Conservation (phyloP, 495 filamentous ascomycete genomes). For the Cercophora scortea region DNA sequence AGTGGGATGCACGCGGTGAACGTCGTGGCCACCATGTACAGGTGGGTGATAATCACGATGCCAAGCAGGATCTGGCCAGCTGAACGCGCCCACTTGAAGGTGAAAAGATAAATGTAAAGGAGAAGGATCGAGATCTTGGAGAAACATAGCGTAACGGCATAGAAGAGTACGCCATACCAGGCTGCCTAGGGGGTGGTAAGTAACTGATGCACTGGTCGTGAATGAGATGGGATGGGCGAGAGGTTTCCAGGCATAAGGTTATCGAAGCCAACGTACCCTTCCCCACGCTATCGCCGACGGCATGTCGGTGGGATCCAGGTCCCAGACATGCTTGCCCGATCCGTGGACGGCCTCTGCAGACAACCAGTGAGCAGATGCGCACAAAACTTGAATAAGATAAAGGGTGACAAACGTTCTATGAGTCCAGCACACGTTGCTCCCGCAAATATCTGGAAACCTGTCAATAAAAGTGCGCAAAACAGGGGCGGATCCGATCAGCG, state of each 20-base stretch:
- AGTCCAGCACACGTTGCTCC: slow-evolving; percentile 13
- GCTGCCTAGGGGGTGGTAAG: slow-evolving; percentile 9
- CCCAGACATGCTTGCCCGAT: slow-evolving; percentile 21
- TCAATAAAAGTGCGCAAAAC: background rate
- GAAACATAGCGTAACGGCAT: slow-evolving; percentile 20
- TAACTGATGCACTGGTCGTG: background rate
- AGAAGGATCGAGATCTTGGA: slow-evolving; percentile 20
- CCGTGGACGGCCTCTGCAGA: slow-evolving; percentile 17
- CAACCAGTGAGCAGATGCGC: background rate
- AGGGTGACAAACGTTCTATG: slow-evolving; percentile 17
- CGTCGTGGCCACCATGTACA: slow-evolving; percentile 18
- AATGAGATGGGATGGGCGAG: background rate
- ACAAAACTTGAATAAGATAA: background rate
- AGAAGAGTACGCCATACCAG: slow-evolving; percentile 24
- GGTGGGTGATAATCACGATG: slow-evolving; percentile 13
- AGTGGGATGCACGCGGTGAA: slow-evolving; percentile 24
- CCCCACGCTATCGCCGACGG: slow-evolving; percentile 13
- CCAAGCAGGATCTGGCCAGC: slow-evolving; percentile 21
- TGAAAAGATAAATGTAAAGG: slow-evolving; percentile 34
- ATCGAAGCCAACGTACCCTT: slow-evolving; percentile 8
- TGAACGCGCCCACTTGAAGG: slow-evolving; percentile 23
- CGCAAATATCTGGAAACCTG: slow-evolving; percentile 10
- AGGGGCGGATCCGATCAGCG: background rate
- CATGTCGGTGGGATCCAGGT: slow-evolving; percentile 17
- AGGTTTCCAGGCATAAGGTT: too few relatives aligned